These are phyloP conservation scores for Dendrobium officinale DNA, from an alignment of 106 monocot genomes.

Conservation along the genomic window DNA sequence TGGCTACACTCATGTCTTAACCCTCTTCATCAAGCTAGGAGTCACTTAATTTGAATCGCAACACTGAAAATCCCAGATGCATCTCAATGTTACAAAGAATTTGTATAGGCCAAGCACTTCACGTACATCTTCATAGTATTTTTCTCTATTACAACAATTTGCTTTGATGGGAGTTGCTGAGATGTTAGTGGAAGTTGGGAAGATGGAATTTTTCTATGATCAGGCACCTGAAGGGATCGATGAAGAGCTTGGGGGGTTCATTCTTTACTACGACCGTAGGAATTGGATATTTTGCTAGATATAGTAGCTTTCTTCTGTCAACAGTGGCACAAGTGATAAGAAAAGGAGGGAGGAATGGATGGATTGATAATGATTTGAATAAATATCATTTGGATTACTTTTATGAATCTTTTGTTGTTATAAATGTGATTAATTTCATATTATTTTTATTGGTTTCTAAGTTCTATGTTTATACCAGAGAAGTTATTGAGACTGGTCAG, in stretches of 20 bases:
- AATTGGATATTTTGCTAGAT: conserved; percentile 29
- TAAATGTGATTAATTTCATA: conserved; percentile 24
- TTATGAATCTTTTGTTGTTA: conserved; percentile 24
- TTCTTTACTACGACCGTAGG: conserved; percentile 32
- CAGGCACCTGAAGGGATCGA: conserved; percentile 40
- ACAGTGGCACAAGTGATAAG: conserved; percentile 12
- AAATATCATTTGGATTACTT: conserved; percentile 30
- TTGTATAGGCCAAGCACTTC: conserved; percentile 12
- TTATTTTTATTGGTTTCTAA: conserved; percentile 21
- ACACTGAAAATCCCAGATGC: conserved; percentile 17
- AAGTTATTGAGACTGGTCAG: no score
- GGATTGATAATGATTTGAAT: conserved; percentile 43
- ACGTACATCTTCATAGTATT: conserved; percentile 10
- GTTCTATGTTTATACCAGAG: conserved; percentile 21
- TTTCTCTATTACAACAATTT: conserved; percentile 11
- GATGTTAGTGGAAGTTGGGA: conserved; percentile 18
- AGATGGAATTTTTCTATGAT: conserved; percentile 46
- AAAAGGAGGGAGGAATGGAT: conserved; percentile 12
- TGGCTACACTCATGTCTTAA: conserved; percentile 9
- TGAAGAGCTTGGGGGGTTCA: conserved; percentile 59
- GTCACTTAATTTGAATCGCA: conserved; percentile 30
- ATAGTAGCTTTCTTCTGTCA: conserved; percentile 38
- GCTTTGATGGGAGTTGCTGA: conserved; percentile 17
- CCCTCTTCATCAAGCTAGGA: conserved; percentile 51
- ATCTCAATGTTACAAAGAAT: conserved; percentile 20